Evolutionary conservation across 176 grass and related monocot genomes (phyloP), one percentile per base, ranked within the genome.

Genomic region (Leersia perrieri): DNA sequence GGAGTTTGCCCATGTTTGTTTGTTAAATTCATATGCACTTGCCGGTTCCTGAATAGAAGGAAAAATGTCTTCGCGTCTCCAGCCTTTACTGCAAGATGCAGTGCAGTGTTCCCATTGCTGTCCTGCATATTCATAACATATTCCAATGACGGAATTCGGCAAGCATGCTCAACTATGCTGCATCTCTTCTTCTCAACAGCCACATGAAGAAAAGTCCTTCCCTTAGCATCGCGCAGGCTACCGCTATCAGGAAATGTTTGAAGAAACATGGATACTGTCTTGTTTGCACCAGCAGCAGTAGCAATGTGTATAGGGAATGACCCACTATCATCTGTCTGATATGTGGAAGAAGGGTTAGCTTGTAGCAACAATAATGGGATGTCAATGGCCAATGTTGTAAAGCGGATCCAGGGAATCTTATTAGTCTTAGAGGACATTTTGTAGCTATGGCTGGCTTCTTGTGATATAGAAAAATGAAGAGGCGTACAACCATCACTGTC

Each of bases 21-120:
- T 12, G 67, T 33, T 23, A 82, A 60, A 87, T 63, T 67, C 36
- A 73, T 11, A 15, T 14, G 40, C 1, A 87, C 78, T 25, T 66
- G 20, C 22, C 16, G 47, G 71, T 82, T 79, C 73, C 4, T 5
- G 32, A 87, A 66, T 30, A 82, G 70, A 2, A 11, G 18, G 5
- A 26, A 44, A 22, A 76, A 65, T 3, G 33, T 22, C 5, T 34
- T 33, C 22, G 40, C 18, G 13, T 68, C 23, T 11, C n/a, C 49
- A 34, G 25, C 13, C 32, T 78, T 33, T 0, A 88, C 45, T 11
- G 79, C 73, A 29, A 83, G 70, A 44, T 88, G 79, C 3, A 88
- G 49, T 31, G 80, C 78, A 57, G 86, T 88, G 27, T 88, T 83
- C 31, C 86, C 80, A 11, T 88, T 36, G 22, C 63, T 47, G 62